These are phyloP conservation scores for Vanrija humicola DNA, from an alignment of 1,284 basidiomycete genomes.

Conservation along the genomic window DNA sequence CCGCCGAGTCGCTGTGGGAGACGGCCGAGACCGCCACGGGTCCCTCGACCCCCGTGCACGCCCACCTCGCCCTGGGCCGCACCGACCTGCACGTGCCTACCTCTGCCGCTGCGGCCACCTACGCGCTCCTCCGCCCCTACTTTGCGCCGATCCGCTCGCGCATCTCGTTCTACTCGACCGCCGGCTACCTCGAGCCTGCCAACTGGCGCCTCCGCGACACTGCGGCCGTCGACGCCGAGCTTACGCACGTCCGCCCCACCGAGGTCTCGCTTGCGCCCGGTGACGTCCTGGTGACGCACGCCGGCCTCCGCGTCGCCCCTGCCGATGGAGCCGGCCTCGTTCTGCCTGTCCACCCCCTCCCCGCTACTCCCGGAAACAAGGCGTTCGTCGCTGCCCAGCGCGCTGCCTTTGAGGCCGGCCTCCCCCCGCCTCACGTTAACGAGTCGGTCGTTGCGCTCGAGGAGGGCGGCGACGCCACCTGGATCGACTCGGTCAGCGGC, in stretches of 20 bases:
- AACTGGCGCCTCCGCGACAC: slow-evolving; percentile 32
- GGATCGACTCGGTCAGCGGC: slow-evolving; percentile 27
- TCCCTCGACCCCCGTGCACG: slow-evolving; percentile 22
- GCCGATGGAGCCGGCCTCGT: slow-evolving; percentile 20
- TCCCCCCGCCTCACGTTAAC: slow-evolving; percentile 28
- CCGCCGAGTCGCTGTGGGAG: slow-evolving; percentile 13
- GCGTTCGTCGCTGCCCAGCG: slow-evolving; percentile 27
- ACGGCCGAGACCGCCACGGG: slow-evolving; percentile 5
- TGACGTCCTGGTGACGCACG: slow-evolving; percentile 37
- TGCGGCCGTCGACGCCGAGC: slow-evolving; percentile 23
- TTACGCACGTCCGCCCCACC: slow-evolving; percentile 18
- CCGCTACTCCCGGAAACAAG: slow-evolving; percentile 17
- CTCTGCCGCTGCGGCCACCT: slow-evolving; percentile 32
- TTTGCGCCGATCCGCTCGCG: slow-evolving; percentile 29
- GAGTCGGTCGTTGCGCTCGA: slow-evolving; percentile 23
- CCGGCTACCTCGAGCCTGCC: slow-evolving; percentile 29
- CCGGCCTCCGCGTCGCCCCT: slow-evolving; percentile 21
- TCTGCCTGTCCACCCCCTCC: slow-evolving; percentile 31
- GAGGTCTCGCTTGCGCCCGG: slow-evolving; percentile 31
- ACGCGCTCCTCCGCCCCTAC: slow-evolving; percentile 38
- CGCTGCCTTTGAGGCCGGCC: slow-evolving; percentile 35
- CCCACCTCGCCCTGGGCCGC: slow-evolving; percentile 38
- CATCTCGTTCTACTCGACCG: slow-evolving; percentile 38
- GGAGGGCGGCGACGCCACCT: slow-evolving; percentile 14
- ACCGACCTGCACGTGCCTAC: slow-evolving; percentile 21